Evolutionary conservation across 192 early-diverging fungal genomes (phyloP).

Genomic region (Coemansia sp.): DNA sequence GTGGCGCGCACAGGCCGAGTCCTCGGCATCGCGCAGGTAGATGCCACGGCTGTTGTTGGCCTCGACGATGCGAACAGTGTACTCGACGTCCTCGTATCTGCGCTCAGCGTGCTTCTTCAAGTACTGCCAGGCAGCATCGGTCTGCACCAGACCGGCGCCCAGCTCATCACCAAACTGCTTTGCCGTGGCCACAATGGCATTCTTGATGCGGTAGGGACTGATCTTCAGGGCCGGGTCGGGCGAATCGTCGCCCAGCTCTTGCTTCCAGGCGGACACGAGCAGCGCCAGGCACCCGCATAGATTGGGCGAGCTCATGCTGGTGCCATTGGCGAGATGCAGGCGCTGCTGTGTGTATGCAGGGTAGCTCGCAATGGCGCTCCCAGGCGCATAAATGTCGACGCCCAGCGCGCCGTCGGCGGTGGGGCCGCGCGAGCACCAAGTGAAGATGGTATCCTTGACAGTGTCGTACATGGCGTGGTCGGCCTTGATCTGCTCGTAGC

Average conservation of each 20-base stretch:
- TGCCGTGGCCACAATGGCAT: slow-evolving; percentile 72
- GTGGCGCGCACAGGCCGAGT: slow-evolving; percentile 65
- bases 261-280: slow-evolving; percentile 85
- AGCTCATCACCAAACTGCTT: slow-evolving; percentile 80
- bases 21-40: slow-evolving; percentile 79
- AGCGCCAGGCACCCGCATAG: slow-evolving; percentile 84
- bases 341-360: slow-evolving; percentile 77
- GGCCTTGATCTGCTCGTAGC: slow-evolving; percentile 79
- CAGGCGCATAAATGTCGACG: slow-evolving; percentile 82
- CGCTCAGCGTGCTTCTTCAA: slow-evolving; percentile 62
- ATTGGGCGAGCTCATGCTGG: slow-evolving; percentile 93
- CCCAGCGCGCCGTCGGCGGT: slow-evolving; percentile 82
- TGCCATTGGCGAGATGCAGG: slow-evolving; percentile 86
- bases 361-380: slow-evolving; percentile 88
- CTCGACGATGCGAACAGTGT: slow-evolving; percentile 45
- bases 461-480: slow-evolving; percentile 83
- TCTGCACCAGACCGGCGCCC: slow-evolving; percentile 82
- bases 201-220: slow-evolving; percentile 83
- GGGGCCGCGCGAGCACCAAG: slow-evolving; percentile 90
- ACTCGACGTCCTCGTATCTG: slow-evolving; percentile 70
- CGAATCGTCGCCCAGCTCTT: slow-evolving; percentile 20
- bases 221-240: slow-evolving; percentile 60
- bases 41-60: slow-evolving; percentile 60
- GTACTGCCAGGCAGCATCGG: slow-evolving; percentile 84
- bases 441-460: slow-evolving; percentile 78